Evolutionary conservation across 1,284 basidiomycete species (phyloP).

Genomic region (Ceratobasidium sp.): DNA sequence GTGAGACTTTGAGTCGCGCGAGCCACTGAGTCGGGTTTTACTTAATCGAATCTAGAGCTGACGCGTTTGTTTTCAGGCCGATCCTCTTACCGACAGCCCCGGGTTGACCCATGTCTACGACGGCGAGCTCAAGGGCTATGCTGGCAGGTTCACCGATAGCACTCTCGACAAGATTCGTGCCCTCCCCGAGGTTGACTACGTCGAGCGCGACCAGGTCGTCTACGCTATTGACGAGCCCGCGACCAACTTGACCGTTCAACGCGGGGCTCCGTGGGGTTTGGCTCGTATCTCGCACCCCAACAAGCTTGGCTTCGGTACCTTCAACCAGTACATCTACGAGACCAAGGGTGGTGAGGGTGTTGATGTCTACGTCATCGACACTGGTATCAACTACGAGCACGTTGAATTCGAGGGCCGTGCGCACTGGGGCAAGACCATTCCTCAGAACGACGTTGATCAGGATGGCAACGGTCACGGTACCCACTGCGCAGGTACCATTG

Average conservation of each 20-base stretch:
- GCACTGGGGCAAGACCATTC: slow-evolving; percentile 66
- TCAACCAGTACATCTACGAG: slow-evolving; percentile 89
- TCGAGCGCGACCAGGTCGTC: slow-evolving; percentile 94
- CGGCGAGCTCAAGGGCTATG: slow-evolving; percentile 78
- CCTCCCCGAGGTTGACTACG: slow-evolving; percentile 91
- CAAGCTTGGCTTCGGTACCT: slow-evolving; percentile 84
- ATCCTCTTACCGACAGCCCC: slow-evolving; percentile 58
- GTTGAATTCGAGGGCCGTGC: slow-evolving; percentile 71
- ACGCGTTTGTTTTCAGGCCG: slow-evolving; percentile 53
- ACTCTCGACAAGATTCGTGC: slow-evolving; percentile 85
- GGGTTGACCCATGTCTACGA: slow-evolving; percentile 82
- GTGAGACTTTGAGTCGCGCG: slow-evolving; percentile 16
- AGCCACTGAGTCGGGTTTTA: slow-evolving; percentile 11
- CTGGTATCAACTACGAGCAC: slow-evolving; percentile 71
- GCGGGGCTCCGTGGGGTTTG: slow-evolving; percentile 93
- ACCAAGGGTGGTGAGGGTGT: slow-evolving; percentile 88
- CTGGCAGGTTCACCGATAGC: slow-evolving; percentile 83
- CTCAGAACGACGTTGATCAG: slow-evolving; percentile 60
- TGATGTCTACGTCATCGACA: slow-evolving; percentile 78
- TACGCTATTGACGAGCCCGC: slow-evolving; percentile 70
- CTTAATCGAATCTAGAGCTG: slow-evolving; percentile 49
- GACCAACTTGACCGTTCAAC: slow-evolving; percentile 66
- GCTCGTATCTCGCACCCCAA: slow-evolving; percentile 94
- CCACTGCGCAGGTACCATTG: slow-evolving; percentile 62
- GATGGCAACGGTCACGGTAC: slow-evolving; percentile 51